These are phyloP conservation scores for Thelonectria olida DNA, from an alignment of 2,329 filamentous ascomycete species.

Conservation along the genomic window DNA sequence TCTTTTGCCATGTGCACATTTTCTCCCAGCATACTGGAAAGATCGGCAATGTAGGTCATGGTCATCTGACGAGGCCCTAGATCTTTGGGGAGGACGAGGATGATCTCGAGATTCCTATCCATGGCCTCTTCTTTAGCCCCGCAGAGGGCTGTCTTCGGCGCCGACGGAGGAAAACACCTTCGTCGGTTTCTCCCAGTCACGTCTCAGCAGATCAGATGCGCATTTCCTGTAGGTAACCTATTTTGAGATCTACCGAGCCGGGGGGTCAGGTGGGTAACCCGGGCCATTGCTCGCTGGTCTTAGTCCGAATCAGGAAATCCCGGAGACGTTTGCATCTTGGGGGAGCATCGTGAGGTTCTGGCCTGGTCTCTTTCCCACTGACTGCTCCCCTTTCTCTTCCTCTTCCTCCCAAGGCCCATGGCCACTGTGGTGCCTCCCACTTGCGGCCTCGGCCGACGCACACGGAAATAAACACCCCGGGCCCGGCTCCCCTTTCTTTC, in stretches of 20 bases:
- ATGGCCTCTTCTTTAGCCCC: too few species aligned
- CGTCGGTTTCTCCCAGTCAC: too few species aligned
- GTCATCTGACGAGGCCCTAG: background rate
- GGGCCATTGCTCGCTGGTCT: background rate
- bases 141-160: slow-evolving; percentile 3
- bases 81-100: too few species aligned
- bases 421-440: background rate
- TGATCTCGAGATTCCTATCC: too few species aligned
- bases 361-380: too few species aligned
- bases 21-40: background rate
- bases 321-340: slow-evolving; percentile 7
- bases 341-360: background rate
- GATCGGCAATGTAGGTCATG: slow-evolving; percentile 21
- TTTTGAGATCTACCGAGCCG: background rate
- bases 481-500: background rate
- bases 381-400: background rate
- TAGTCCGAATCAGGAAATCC: slow-evolving; percentile 32
- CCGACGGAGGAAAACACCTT: slow-evolving; percentile 10
- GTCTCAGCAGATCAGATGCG: slow-evolving; percentile 7
- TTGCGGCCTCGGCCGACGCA: slow-evolving; percentile 14
- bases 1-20: background rate
- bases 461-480: background rate
- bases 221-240: background rate
- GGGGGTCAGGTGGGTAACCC: background rate
- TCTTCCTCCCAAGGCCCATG: background rate